phyloP scores from a whole-genome alignment of 2,329 filamentous ascomycete genomes.

The Pseudogymnoascus verrucosus region DNA sequence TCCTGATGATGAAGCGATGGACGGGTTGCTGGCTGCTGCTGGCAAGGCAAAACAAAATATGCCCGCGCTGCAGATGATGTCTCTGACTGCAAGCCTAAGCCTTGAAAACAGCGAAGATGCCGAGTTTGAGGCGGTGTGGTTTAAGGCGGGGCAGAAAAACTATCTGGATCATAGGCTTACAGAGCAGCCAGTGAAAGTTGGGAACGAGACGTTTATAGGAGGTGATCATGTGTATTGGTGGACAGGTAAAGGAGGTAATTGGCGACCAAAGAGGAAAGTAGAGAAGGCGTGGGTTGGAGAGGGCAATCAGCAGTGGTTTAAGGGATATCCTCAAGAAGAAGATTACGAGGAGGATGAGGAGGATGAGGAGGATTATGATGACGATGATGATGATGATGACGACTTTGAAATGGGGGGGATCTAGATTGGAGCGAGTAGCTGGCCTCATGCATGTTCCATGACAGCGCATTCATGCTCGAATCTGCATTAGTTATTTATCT shows the following conservation, averaged over 20 bases:
- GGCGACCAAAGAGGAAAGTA: neutral
- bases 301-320: constrained; percentile 2
- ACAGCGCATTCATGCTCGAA: neutral
- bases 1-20: constrained; percentile 4
- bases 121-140: constrained; percentile 4
- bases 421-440: neutral
- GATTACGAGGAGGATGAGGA: neutral
- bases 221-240: constrained; percentile 1
- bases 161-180: neutral
- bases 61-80: constrained; percentile 8
- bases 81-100: neutral
- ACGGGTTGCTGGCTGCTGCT: constrained; percentile 5
- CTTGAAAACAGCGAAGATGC: neutral
- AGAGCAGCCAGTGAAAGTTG: neutral
- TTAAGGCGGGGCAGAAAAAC: neutral
- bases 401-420: neutral
- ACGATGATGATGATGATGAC: neutral
- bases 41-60: constrained; percentile 3
- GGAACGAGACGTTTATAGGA: neutral
- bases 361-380: neutral
- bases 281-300: neutral
- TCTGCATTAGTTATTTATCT: too few relatives aligned
- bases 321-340: neutral
- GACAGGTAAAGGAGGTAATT: neutral
- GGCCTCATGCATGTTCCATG: neutral